Evolutionary conservation across 768 basidiomycete genomes (phyloP), one percentile per base, ranked within the genome.

Genomic region (Holtermanniella nyarrowii): DNA sequence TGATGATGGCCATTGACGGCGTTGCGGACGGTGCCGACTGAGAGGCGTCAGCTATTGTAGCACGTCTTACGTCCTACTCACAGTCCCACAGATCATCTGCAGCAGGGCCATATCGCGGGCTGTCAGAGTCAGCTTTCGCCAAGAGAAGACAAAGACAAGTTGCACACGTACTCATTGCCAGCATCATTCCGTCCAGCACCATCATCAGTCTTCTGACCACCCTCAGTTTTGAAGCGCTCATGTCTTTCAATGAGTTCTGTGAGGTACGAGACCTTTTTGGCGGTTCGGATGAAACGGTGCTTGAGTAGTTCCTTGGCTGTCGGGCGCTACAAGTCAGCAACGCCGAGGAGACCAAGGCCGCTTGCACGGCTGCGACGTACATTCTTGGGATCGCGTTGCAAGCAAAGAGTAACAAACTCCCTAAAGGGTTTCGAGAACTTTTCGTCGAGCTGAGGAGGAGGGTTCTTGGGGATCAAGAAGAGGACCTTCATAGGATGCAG

Each of bases 401-500:
- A 74, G 72, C 95, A 99, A 53, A 83, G 83, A 0, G 86, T 77
- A 13, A 99, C 88, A 69, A 99, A 99, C 52, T 97, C 95, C 60
- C 83, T 78, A 76, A 99, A 99, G 3, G 85, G 78, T 64, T 87
- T 88, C 2, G 88, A 88, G 73, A 96, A 99, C 46, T 65, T 62
- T 26, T 82, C 84, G 55, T 96, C 95, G 41, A 99, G 76, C 20
- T 79, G 79, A 11, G 95, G 95, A 1, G 95, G 95, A 1, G 87
- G 82, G 61, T 97, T 97, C 77, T 96, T 96, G 14, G 95, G 95
- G 51, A 99, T 99, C 49, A 99, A 77, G 77, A 99, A 99, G 12
- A 99, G 77, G 26, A 96, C 93, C 79, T 97, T 97, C 95, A 99
- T 97, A 4, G 95, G 95, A 73, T 99, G 95, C 41, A 97, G 75